phyloP scores from a whole-genome alignment of 2,329 filamentous ascomycete species.

The Xylariales sp. region DNA sequence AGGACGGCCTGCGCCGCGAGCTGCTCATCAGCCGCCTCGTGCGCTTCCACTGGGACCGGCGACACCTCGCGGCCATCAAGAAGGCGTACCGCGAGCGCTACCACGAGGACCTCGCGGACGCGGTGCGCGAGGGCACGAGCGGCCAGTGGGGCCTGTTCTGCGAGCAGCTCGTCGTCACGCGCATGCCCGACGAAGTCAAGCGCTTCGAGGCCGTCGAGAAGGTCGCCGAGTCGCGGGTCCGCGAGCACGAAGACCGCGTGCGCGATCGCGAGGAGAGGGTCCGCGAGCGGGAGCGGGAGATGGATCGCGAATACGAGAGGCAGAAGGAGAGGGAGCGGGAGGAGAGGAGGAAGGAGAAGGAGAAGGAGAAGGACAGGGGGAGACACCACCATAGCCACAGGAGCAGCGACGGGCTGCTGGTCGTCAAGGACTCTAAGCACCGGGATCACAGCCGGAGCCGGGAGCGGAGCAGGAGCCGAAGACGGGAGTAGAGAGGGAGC shows the following conservation, averaged over 20 bases:
- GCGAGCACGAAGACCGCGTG: constrained; percentile 31
- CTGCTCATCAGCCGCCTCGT: constrained; percentile 89
- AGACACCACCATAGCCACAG: constrained; percentile 34
- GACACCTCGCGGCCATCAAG: constrained; percentile 84
- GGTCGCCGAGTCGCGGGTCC: constrained; percentile 35
- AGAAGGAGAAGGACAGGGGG: constrained; percentile 35
- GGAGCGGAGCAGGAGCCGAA: constrained; percentile 43
- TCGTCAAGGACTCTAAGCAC: constrained; percentile 45
- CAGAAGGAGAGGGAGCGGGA: constrained; percentile 38
- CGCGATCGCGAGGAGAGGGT: constrained; percentile 37
- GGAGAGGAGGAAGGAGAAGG: constrained; percentile 28
- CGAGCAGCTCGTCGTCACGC: constrained; percentile 72
- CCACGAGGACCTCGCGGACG: constrained; percentile 76
- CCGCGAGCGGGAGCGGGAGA: constrained; percentile 41
- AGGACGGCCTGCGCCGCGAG: constrained; percentile 81
- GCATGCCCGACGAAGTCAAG: constrained; percentile 70
- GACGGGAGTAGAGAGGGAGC: constrained; percentile 32
- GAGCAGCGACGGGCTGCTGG: constrained; percentile 40
- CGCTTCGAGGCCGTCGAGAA: constrained; percentile 55
- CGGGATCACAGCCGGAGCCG: constrained; percentile 43
- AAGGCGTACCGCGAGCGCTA: constrained; percentile 83
- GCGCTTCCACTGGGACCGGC: constrained; percentile 90
- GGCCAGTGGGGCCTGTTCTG: constrained; percentile 84
- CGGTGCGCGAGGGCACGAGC: constrained; percentile 80
- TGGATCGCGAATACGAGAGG: constrained; percentile 38